A percentile compares a stretch with the other conserved stretches of the same genome.
Conservation (phyloP, 345 rosid genomes). For the Gossypium stocksii region DNA sequence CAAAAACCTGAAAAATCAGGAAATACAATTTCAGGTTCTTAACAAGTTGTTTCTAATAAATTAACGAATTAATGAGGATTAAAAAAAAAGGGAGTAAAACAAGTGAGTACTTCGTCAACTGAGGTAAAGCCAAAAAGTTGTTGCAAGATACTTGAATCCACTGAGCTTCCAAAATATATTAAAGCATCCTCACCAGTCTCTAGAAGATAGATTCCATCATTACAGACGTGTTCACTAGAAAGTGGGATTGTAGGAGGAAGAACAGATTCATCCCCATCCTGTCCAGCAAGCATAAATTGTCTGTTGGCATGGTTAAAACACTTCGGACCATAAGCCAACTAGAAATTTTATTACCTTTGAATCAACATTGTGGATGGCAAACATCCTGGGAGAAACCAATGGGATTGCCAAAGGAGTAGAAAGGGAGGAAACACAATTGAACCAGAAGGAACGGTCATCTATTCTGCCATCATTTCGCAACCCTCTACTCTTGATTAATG, state of each 20-base stretch:
- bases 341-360: constrained; percentile 39
- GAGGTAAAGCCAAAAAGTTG: constrained; percentile 61
- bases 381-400: constrained; percentile 81
- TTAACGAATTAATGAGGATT: constrained; percentile 6
- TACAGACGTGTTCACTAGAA: constrained; percentile 70
- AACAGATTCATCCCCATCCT: constrained; percentile 57
- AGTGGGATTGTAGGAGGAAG: constrained; percentile 74
- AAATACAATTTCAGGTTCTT: not conserved
- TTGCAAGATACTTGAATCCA: constrained; percentile 52
- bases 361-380: constrained; percentile 73
- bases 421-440: constrained; percentile 58
- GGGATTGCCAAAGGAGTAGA: constrained; percentile 76
- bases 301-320: constrained; percentile 11
- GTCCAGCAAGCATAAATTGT: constrained; percentile 21
- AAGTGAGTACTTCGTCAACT: constrained; percentile 54
- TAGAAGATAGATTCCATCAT: constrained; percentile 84
- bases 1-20: not conserved
- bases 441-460: constrained; percentile 90
- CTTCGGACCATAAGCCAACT: not conserved
- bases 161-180: constrained; percentile 71
- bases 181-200: constrained; percentile 89
- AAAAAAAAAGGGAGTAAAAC: not conserved
- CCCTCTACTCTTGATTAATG: constrained; percentile 74
- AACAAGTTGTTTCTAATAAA: not conserved
- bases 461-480: constrained; percentile 76